These are phyloP conservation scores for Xerocomellus dryophilus DNA, from an alignment of 768 basidiomycete genomes.

Conservation along the genomic window DNA sequence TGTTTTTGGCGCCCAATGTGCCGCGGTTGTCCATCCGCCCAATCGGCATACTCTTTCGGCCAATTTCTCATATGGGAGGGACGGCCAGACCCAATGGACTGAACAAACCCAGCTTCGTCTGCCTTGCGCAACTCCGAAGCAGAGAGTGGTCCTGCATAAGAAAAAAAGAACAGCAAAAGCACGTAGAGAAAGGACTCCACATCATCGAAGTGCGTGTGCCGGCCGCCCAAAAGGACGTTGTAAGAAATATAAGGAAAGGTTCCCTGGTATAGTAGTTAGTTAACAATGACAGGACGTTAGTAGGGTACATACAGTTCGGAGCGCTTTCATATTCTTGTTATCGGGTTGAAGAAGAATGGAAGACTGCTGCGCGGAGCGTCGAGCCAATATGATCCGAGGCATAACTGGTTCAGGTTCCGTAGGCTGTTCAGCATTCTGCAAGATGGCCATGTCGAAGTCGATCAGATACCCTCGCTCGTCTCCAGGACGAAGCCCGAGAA, in stretches of 20 bases:
- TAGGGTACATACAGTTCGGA: not conserved
- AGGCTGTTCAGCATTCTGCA: too few relatives aligned
- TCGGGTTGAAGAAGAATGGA: not conserved
- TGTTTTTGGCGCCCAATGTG: not conserved
- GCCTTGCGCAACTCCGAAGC: not conserved
- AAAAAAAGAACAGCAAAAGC: not conserved
- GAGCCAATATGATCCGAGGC: too few relatives aligned
- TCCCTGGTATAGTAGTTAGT: not conserved
- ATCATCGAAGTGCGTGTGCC: not conserved
- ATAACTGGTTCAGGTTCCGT: too few relatives aligned
- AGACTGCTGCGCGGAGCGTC: too few relatives aligned
- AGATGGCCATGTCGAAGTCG: too few relatives aligned
- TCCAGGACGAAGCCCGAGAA: constrained; percentile 17
- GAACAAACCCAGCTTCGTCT: not conserved
- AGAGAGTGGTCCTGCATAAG: not conserved
- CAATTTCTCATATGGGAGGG: not conserved
- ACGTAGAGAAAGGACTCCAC: constrained; percentile 3
- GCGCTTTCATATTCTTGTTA: not conserved
- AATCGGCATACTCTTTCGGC: not conserved
- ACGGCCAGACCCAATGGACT: not conserved
- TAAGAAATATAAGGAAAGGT: not conserved
- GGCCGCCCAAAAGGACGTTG: not conserved
- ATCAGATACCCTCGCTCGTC: constrained; percentile 10
- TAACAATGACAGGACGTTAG: not conserved
- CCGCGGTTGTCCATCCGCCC: not conserved